Percentiles rank a stretch among this genome's conserved stretches.
These are phyloP conservation scores for Neospermospora avenae DNA, from an alignment of 2,329 filamentous ascomycete genomes.

Conservation along the genomic window DNA sequence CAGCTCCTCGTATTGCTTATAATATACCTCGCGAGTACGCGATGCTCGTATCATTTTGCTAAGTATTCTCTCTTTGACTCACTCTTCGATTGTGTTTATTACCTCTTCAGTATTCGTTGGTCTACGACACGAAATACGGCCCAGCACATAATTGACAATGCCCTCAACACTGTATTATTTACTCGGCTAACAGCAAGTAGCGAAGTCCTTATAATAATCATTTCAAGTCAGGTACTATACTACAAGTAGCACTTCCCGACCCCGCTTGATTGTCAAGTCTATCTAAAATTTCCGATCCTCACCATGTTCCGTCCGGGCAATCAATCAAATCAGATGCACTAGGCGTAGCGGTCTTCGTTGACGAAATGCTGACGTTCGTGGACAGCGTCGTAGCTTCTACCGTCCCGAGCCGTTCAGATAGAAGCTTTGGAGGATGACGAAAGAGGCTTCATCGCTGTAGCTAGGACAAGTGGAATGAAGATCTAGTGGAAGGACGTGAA, in stretches of 20 bases:
- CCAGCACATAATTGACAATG: too few species aligned
- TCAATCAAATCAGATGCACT: constrained; percentile 1
- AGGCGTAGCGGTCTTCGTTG: not conserved
- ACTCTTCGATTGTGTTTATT: too few species aligned
- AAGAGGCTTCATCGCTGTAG: too few species aligned
- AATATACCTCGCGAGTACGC: not conserved
- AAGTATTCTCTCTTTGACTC: too few species aligned
- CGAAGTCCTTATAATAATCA: constrained; percentile 29
- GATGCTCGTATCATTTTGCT: not conserved
- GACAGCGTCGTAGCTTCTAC: not conserved
- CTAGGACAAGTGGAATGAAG: constrained; percentile 6
- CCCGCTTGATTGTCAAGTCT: constrained; percentile 23
- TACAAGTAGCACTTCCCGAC: constrained; percentile 31
- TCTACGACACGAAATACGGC: too few species aligned
- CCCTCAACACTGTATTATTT: not conserved
- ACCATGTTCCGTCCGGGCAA: constrained; percentile 21
- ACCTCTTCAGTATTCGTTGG: too few species aligned
- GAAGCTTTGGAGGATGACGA: not conserved
- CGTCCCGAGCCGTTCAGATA: not conserved
- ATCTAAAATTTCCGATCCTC: constrained; percentile 8
- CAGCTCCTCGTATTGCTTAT: constrained; percentile 4
- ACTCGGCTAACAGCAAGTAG: constrained; percentile 9
- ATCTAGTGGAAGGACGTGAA: constrained; percentile 10
- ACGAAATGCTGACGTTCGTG: not conserved
- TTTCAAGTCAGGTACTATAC: constrained; percentile 32